Evolutionary conservation across 345 rosid genomes (phyloP).

Genomic region (Erysimum cheiranthoides): DNA sequence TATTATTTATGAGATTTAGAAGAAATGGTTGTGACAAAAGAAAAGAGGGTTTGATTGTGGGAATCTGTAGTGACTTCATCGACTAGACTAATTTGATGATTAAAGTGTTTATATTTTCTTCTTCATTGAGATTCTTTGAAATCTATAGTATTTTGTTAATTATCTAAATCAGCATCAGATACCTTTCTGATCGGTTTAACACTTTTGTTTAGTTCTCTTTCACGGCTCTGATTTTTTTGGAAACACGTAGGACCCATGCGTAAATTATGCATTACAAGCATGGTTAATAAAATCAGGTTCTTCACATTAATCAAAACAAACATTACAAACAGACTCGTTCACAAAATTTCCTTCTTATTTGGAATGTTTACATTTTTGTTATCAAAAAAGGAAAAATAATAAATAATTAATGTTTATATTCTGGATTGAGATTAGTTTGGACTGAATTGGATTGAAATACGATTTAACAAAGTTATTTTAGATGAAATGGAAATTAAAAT

Average conservation of each 20-base stretch:
- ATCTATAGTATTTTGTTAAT: not conserved
- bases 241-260: conserved; percentile 38
- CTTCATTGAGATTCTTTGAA: conserved; percentile 22
- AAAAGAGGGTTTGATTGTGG: conserved; percentile 23
- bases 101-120: conserved; percentile 29
- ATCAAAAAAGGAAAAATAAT: too few relatives aligned
- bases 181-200: conserved; percentile 45
- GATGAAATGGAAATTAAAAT: not conserved
- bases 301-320: conserved; percentile 12
- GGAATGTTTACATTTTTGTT: too few relatives aligned
- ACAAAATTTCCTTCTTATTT: not conserved
- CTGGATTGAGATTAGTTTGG: not conserved
- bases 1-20: not conserved
- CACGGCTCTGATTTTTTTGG: conserved; percentile 43
- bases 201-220: conserved; percentile 36
- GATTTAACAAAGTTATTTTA: not conserved
- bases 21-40: not conserved
- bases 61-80: conserved; percentile 47
- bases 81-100: conserved; percentile 43
- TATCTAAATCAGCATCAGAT: conserved; percentile 40
- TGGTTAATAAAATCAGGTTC: not conserved
- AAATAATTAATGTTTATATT: not conserved
- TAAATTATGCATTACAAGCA: conserved; percentile 14
- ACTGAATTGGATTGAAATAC: not conserved
- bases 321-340: not conserved